These are phyloP conservation scores for Trichosporon asahii DNA, from an alignment of 1,284 basidiomycete genomes.

Conservation along the genomic window DNA sequence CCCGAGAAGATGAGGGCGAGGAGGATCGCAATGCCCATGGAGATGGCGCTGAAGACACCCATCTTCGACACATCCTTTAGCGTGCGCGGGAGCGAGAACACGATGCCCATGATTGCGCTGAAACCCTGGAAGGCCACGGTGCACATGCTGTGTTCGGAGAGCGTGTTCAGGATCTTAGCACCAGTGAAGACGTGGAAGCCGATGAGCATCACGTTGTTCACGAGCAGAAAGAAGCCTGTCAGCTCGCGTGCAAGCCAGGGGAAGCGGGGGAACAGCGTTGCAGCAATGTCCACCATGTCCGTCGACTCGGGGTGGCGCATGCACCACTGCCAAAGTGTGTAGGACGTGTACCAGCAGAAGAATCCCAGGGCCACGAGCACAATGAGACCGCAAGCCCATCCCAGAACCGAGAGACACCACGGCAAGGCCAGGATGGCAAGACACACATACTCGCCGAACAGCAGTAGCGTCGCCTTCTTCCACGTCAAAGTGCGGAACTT, in stretches of 20 bases:
- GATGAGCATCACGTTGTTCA: conserved; percentile 50
- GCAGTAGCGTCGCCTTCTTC: conserved; percentile 46
- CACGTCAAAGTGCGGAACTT: conserved; percentile 41
- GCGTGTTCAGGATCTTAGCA: conserved; percentile 58
- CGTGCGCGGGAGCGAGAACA: conserved; percentile 58
- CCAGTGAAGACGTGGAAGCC: conserved; percentile 52
- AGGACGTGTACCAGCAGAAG: conserved; percentile 44
- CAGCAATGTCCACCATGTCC: conserved; percentile 66
- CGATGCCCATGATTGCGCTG: conserved; percentile 51
- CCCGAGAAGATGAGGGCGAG: conserved; percentile 59
- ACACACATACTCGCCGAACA: conserved; percentile 51
- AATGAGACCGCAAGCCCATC: conserved; percentile 53
- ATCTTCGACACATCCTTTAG: conserved; percentile 56
- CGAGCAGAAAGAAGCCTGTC: conserved; percentile 40
- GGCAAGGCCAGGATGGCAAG: conserved; percentile 48
- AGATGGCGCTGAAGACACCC: conserved; percentile 53
- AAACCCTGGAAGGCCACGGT: conserved; percentile 61
- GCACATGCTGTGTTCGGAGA: conserved; percentile 59
- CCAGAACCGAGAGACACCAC: conserved; percentile 44
- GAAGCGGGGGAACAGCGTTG: conserved; percentile 51
- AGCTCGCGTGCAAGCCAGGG: conserved; percentile 40
- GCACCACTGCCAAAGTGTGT: conserved; percentile 56
- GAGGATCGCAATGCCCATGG: conserved; percentile 61
- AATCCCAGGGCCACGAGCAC: conserved; percentile 61
- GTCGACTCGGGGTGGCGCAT: conserved; percentile 60